Evolutionary conservation across 345 rosid genomes (phyloP), one percentile per base, ranked within the genome.

Genomic region (Lepidium aucheri): DNA sequence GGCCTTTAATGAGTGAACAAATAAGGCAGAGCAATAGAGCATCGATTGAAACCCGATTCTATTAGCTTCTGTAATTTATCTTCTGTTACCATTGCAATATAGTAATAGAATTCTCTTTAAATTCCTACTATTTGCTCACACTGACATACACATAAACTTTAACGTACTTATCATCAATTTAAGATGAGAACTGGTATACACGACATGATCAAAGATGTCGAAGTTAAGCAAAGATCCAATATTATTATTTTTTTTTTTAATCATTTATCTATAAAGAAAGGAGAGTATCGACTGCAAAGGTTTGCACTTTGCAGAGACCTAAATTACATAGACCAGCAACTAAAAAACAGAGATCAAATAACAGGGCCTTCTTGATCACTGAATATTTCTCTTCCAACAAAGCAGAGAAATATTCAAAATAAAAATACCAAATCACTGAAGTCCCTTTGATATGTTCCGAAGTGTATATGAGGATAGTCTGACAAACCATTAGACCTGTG

Each of bases 281-380:
- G 47, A 47, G 22, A 63, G 41, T 12, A 55, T 56, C 22, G 4
- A 32, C 53, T 55, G 64, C 32, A 63, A 41, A 28, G 28, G 60
- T 64, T 72, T 28, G 4, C 7, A 28, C 32, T 28, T 28, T 64
- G 50, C 15, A 32, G 45, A 47, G 32, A 64, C 70, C 60, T 72
- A 72, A 49, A 64, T 64, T 73, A 66, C 62, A 73, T 60, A 65
- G 43, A 41, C 52, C 57, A 65, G 36, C 15, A 72, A 22, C 71
- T 58, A 65, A 39, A n/a, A 65, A 50, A 46, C 42, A 59, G 43
- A 54, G 8, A 58, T 42, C 18, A 42, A 66, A 65, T 58, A 41
- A 51, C 14, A 59, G 60, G 56, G 69, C 57, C 42, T 43, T 52
- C 39, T 43, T 43, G 8, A 66, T 52, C 39, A 58, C 44, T 58